phyloP scores from a whole-genome alignment of 2,329 filamentous ascomycete genomes.

The Fusarium sterilihyphosum region DNA sequence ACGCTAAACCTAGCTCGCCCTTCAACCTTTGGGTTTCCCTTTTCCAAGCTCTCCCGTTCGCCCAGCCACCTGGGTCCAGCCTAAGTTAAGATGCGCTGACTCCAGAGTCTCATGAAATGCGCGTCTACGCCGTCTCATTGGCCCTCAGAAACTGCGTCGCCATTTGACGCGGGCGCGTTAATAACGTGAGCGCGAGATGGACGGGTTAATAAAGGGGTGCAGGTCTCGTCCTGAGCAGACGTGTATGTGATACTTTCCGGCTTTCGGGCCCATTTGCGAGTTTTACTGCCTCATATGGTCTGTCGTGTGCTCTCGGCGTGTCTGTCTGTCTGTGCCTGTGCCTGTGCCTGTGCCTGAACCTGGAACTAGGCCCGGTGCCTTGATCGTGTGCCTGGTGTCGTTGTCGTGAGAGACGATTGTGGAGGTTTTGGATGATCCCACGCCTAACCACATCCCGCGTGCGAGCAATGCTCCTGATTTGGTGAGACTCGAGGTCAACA shows the following conservation, averaged over 20 bases:
- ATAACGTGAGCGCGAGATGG: conserved; percentile 23
- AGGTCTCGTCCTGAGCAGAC: conserved; percentile 4
- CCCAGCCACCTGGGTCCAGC: conserved; percentile 38
- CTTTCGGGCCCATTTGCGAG: conserved; percentile 18
- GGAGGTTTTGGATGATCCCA: conserved; percentile 17
- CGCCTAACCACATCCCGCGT: conserved; percentile 8
- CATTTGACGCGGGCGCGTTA: conserved; percentile 42
- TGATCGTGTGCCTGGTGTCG: conserved; percentile 4
- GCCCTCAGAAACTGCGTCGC: conserved; percentile 24
- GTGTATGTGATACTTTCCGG: conserved; percentile 34
- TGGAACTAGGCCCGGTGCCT: conserved; percentile 8
- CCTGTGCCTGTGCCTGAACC: conserved; percentile 20
- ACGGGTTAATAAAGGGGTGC: conserved; percentile 38
- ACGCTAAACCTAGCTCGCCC: conserved; percentile 38
- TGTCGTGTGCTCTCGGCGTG: conserved; percentile 23
- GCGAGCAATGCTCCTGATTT: conserved; percentile 14
- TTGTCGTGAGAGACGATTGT: conserved; percentile 16
- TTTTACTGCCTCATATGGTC: conserved; percentile 4
- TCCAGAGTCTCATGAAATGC: conserved; percentile 38
- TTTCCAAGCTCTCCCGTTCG: conserved; percentile 34
- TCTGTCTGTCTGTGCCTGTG: neutral
- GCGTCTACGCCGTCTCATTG: conserved; percentile 38
- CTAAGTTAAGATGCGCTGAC: conserved; percentile 31
- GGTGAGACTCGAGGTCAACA: conserved; percentile 4
- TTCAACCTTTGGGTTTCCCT: conserved; percentile 18